Evolutionary conservation across 495 filamentous ascomycete genomes (phyloP), one percentile per base, ranked within the genome.

Genomic region (Penicillium flavigenum): DNA sequence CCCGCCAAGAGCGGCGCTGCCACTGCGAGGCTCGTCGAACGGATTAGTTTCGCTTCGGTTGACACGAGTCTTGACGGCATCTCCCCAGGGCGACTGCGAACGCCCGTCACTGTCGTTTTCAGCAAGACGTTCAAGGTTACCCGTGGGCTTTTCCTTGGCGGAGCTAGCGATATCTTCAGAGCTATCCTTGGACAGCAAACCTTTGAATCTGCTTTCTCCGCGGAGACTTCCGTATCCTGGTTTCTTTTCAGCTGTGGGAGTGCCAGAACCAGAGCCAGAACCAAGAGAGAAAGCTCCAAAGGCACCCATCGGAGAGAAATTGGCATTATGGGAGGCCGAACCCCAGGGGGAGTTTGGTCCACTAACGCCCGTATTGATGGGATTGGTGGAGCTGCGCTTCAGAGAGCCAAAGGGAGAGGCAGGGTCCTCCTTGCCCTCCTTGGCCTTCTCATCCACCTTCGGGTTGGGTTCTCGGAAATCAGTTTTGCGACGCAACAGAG

Each of bases 241-340:
- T 59, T 83, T 81, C 77, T 91, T 94, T 53, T 96, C 90, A 36
- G 73, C 69, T 1, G 72, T 68, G 16, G 85, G 81, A 22, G 84
- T 82, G 39, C 77, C 78, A 16, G 71, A 56, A 27, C 63, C 65
- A 14, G 74, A 66, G n/a, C 79, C 65, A 14, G 74, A 66, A 19
- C 79, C 81, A 22, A 92, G 68, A 10, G 85, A 85, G 66, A 96
- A 96, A 56, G 82, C 92, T 11, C 92, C 90, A 73, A 96, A 96
- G n/a, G 87, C 83, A 26, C 91, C 90, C 77, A 93, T 89, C 5
- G 85, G 84, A 4, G 87, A 81, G 57, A 90, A 81, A 34, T 75
- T 78, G 57, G 79, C 76, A 69, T 72, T 84, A 46, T 78, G 79
- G 9, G 87, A 80, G 19, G 83, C 73, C 16, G 76, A 69, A 16